Conservation (phyloP, 352 stramenopile genomes). For the Pythium aquatile region DNA sequence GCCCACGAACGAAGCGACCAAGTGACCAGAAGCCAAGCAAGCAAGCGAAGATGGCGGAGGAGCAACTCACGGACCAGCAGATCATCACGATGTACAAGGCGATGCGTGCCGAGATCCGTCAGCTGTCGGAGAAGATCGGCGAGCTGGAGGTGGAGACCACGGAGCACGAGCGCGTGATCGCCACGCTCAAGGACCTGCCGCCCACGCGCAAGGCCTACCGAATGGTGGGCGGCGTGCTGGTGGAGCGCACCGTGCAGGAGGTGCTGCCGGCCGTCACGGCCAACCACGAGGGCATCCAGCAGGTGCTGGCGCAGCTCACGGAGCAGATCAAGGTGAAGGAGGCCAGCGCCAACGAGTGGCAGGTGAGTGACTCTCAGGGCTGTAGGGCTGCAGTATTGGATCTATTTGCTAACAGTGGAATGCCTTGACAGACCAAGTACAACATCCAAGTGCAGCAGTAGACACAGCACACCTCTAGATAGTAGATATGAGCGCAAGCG, state of each 20-base stretch:
- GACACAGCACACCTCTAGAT: background rate
- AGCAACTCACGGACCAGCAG: constrained; percentile 81
- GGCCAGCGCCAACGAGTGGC: constrained; percentile 75
- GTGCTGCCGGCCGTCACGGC: constrained; percentile 91
- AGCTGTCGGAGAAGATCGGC: constrained; percentile 82
- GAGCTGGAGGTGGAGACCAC: constrained; percentile 83
- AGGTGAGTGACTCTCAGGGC: constrained; percentile 30
- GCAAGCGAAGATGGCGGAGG: constrained; percentile 28
- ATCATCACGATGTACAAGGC: constrained; percentile 86
- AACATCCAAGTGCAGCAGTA: constrained; percentile 85
- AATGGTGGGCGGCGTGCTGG: constrained; percentile 95
- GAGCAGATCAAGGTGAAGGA: constrained; percentile 86
- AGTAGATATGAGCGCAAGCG: constrained; percentile 8
- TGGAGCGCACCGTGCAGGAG: constrained; percentile 95
- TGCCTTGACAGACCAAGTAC: constrained; percentile 61
- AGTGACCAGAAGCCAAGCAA: constrained; percentile 2
- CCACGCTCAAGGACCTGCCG: constrained; percentile 73
- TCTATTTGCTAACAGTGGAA: background rate
- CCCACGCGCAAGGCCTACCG: constrained; percentile 90
- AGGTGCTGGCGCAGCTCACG: constrained; percentile 73
- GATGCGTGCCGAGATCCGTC: constrained; percentile 77
- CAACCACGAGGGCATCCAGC: constrained; percentile 78
- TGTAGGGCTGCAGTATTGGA: background rate
- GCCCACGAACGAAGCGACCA: background rate
- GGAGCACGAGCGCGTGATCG: constrained; percentile 84